Evolutionary conservation across 2,329 filamentous ascomycete genomes (phyloP), one percentile per base, ranked within the genome.

Genomic region (Graphilbum fragrans): DNA sequence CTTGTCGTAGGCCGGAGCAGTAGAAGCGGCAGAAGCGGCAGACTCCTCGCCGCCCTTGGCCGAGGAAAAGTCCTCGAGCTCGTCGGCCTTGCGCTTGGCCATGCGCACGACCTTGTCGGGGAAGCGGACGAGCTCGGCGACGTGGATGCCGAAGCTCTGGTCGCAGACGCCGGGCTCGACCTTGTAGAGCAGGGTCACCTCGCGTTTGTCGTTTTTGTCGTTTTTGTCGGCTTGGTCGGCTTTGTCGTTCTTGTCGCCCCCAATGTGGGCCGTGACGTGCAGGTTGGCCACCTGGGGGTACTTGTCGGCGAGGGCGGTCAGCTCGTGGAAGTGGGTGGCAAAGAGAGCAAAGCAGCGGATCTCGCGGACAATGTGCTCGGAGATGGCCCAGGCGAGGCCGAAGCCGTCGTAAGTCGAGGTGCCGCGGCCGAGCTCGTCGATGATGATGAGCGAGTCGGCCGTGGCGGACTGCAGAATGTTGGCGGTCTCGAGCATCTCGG

Each of bases 391-490:
- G 0, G 93, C 92, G n/a, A 98, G 76, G 31, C 93, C 92, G 53
- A 98, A 98, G 9, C 92, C 92, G 58, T 98, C 93, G 58, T 98
- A 98, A 0, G 93, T 98, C 47, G 87, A 95, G 0, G 92, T 98
- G 43, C 92, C 92, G 46, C 92, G 86, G 38, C 92, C 92, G 2
- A 98, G 77, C 60, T 98, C 92, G 59, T 98, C 93, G 52, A 98
- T 95, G 60, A 98, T 96, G 63, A 98, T 96, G 41, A 98, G 74
- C 5, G 86, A 94, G 58, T 98, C 92, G 25, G 82, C 78, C 0
- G 92, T 98, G 2, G 92, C 92, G 0, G 86, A 93, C 64, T 96
- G 96, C 55, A 98, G 79, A 49, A 98, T 98, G 58, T 96, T 96
- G 50, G 92, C 87, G 2, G 92, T 98, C 60, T 98, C 92, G 19